Base-by-base conservation (phyloP, 257 asterid genomes). In the Catharanthus roseus region DNA sequence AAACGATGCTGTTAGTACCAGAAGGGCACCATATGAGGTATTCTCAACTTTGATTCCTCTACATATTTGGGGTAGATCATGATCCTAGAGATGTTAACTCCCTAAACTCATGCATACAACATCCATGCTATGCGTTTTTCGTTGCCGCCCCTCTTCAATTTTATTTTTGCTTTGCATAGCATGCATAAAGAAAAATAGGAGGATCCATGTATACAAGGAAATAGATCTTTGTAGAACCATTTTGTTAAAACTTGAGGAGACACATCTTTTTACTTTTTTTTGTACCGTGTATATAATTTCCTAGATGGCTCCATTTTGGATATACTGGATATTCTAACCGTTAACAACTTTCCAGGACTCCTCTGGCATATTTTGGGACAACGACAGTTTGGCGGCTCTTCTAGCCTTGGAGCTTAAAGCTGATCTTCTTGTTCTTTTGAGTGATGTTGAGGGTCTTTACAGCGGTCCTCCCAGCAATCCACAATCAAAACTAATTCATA, bases 21-120 rank as follows among this genome's bases (percentile, higher is more conserved):
- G 96, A 71, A 81, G 74, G 78, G 96, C 97, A 75, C 97, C 97
- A 16, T 90, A 88, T 49, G 96, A 90, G 97, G 96, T 88, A 81
- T 34, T 66, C 65, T 81, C 66, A 21, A 63, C 73, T 69, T 47
- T 33, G 67, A 42, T 65, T 73, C 31, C 15, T 58, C 28, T 64
- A 50, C 56, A 28, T 64, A 45, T 64, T 54, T 12, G 65, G 24
- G 13, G 31, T 67, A n/a, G 29, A 68, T 2, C 26, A 53, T 15
- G 26, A n/a, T 53, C 2, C 39, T 5, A 10, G 47, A 62, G 65
- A 34, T 33, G 18, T 62, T 4, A 9, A 3, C 34, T 39, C 18
- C 67, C 67, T 11, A 62, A 42, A 62, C 34, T 36, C 21, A 44
- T 55, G 7, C 11, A 21, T 38, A 24, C 12, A 0, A 24, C 47